Base-by-base conservation (phyloP, 345 rosid species). In the Geranium brycei region DNA sequence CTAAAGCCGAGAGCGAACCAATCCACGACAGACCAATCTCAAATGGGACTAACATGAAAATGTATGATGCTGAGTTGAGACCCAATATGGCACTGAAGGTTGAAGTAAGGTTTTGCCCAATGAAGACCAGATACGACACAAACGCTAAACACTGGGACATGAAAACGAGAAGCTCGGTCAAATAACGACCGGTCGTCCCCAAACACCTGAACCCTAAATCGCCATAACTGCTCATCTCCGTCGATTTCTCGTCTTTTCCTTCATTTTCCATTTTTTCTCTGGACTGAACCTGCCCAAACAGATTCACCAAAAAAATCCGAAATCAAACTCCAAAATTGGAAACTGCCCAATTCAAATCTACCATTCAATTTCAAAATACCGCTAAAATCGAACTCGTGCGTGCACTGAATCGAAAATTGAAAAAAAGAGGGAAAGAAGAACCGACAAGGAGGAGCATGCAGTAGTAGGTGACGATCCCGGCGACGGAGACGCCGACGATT, bases 401-500 rank as follows among this genome's bases (percentile, higher is more conserved):
- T 35, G 41, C 16, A 51, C 61, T 7, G 38, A n/a, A 30, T 51
- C 62, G 14, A 17, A 57, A 15, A 58, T 23, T 2, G 28, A 32
- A 30, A 17, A 47, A 19, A 15, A 30, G 51, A 15, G 16, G 17
- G 58, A 23, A 18, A 35, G 61, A 19, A 13, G 40, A 18, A 76
- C 95, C 82, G 38, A 89, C 98, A 40, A 92, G 97, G 64, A 91
- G 89, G 61, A 89, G 83, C 98, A 91, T 91, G 91, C 96, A 91
- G 69, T 87, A 87, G 68, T 70, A 89, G n/a, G 91, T 89, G 58
- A 88, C 70, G 61, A 77, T 14, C 57, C 91, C 93, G 57, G 83
- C 83, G 32, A 87, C 17, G 31, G 71, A 8, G 19, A 89, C 84
- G 58, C 93, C 98, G 31, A 87, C 65, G 23, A 85, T 77, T 14